A percentile compares a stretch with the other conserved stretches of the same genome.
Evolutionary conservation across 164 flowering plant genomes (phyloP).

Genomic region (Aristolochia contorta): DNA sequence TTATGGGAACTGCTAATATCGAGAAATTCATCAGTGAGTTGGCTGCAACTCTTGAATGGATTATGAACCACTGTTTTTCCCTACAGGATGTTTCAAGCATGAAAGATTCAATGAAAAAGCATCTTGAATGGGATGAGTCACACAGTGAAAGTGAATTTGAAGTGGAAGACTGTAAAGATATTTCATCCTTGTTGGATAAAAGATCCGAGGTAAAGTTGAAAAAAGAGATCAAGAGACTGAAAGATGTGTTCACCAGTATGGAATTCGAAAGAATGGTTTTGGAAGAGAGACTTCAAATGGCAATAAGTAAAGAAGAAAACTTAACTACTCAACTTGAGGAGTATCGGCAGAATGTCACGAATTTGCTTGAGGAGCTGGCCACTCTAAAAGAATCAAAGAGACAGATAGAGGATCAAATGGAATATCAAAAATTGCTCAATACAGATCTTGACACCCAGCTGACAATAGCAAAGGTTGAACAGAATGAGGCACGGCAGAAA

Average conservation of each 20-base stretch:
- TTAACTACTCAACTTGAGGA: slow-evolving; percentile 39
- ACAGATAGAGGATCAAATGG: slow-evolving; percentile 52
- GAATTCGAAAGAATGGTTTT: slow-evolving; percentile 29
- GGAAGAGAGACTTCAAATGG: slow-evolving; percentile 35
- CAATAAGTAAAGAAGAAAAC: slow-evolving; percentile 17
- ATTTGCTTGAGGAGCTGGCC: slow-evolving; percentile 33
- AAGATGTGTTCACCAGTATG: slow-evolving; percentile 27
- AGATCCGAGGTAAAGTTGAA: slow-evolving; percentile 16
- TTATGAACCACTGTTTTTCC: slow-evolving; percentile 45
- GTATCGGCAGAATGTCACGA: slow-evolving; percentile 28
- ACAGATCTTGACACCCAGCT: slow-evolving; percentile 80
- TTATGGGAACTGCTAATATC: slow-evolving; percentile 33
- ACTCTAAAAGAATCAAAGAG: slow-evolving; percentile 34
- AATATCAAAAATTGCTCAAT: slow-evolving; percentile 48
- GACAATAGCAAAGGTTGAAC: slow-evolving; percentile 39
- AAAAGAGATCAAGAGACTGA: slow-evolving; percentile 35
- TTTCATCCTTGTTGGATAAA: slow-evolving; percentile 14
- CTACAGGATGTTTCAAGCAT: slow-evolving; percentile 51
- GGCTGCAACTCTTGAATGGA: slow-evolving; percentile 49
- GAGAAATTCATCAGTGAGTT: slow-evolving; percentile 40
- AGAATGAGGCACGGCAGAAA: slow-evolving; percentile 51
- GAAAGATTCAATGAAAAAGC: slow-evolving; percentile 42
- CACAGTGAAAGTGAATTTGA: slow-evolving; percentile 34
- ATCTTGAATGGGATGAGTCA: slow-evolving; percentile 33
- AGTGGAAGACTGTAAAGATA: slow-evolving; percentile 14